phyloP scores from a whole-genome alignment of 1,284 basidiomycete genomes.

The Porodaedalea pini region DNA sequence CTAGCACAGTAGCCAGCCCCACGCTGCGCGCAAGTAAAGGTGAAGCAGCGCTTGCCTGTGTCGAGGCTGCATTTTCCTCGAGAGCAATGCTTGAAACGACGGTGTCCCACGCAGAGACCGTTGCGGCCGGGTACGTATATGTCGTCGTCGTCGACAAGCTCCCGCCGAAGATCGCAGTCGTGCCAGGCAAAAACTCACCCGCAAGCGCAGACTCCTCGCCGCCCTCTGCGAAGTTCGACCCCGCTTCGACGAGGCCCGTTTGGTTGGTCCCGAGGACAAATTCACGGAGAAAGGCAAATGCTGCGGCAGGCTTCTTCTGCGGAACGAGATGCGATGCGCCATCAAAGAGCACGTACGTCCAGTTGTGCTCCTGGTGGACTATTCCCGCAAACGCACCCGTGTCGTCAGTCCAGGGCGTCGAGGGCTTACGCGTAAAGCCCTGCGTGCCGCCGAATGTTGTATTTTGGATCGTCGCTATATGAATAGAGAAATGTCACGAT shows the following conservation, averaged over 20 bases:
- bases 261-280: constrained; percentile 31
- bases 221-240: constrained; percentile 3
- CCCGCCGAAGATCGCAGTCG: constrained; percentile 2
- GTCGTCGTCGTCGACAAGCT: constrained; percentile 11
- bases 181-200: constrained; percentile 3
- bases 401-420: constrained; percentile 29
- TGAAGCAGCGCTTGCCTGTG: not conserved
- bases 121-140: constrained; percentile 3
- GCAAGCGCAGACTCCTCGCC: constrained; percentile 1
- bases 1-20: not conserved
- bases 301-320: constrained; percentile 26
- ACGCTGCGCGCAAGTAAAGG: not conserved
- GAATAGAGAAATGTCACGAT: not conserved
- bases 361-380: constrained; percentile 32
- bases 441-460: constrained; percentile 27
- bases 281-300: constrained; percentile 30
- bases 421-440: constrained; percentile 22
- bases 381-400: constrained; percentile 28
- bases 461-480: constrained; percentile 29
- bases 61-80: not conserved
- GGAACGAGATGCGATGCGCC: constrained; percentile 32
- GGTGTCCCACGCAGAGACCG: constrained; percentile 12
- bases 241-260: constrained; percentile 26
- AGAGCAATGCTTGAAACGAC: constrained; percentile 10
- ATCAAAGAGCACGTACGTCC: constrained; percentile 31